Base-by-base conservation (phyloP, 352 stramenopile genomes). In the Globisporangium ultimum region DNA sequence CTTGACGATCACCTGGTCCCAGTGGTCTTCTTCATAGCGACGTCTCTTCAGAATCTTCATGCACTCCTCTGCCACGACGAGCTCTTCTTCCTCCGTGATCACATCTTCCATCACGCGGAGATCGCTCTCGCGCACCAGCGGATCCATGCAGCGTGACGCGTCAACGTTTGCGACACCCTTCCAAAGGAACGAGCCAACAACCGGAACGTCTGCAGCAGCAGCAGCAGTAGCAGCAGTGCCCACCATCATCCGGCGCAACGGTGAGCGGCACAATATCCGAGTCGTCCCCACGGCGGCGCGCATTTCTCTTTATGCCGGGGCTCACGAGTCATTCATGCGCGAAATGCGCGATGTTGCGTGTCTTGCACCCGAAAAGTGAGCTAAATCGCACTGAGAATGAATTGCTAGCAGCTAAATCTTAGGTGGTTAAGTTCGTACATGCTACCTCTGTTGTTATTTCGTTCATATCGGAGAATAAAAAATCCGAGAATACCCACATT, bases 1-100 rank as follows among this genome's bases (percentile, higher is more conserved):
- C 55, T 95, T 92, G 69, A 95, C 61, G 57, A 95, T 95, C 32
- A 86, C 81, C 38, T 87, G 74, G 71, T 95, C 85, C 85, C 85
- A 95, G 60, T 95, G 85, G 48, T 88, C 72, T 42, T 85, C 71
- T 41, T 95, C 83, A 57, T 90, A 92, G 43, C 81, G 80, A n/a
- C 85, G 75, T 36, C 84, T 80, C 20, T 67, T 71, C n/a, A 95
- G 67, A 28, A 90, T 69, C 48, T 63, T 59, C 36, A 70, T 67
- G 53, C 80, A 89, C 66, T 95, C 85, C 47, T 95, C 80, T 9
- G 84, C 75, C 45, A 95, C 53, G 8, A 90, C 53, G 6, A 48
- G 54, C 68, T 95, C 85, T 53, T 95, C 83, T 24, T 93, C 76
- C 42, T 87, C 68, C 0, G 81, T 87, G 56, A 95, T 77, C 28